Evolutionary conservation across 345 rosid species (phyloP).

Genomic region (Citrus trifoliata): DNA sequence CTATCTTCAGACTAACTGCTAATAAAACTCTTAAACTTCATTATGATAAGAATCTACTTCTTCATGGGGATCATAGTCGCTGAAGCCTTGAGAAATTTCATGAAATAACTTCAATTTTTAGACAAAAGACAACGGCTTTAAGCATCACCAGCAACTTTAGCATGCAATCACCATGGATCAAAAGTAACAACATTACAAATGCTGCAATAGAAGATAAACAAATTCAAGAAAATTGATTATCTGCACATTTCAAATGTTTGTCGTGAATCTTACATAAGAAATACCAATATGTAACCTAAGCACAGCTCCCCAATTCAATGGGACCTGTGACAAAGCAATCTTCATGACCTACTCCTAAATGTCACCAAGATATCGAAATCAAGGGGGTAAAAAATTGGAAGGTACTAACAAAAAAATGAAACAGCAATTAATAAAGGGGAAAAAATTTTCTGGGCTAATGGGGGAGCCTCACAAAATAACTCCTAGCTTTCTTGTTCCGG

Average conservation of each 20-base stretch:
- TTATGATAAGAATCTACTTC: neutral
- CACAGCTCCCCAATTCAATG: constrained; percentile 37
- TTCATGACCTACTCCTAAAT: constrained; percentile 46
- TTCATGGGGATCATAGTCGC: neutral
- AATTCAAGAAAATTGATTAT: constrained; percentile 24
- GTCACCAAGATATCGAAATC: constrained; percentile 28
- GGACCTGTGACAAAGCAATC: constrained; percentile 48
- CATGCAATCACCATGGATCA: too few relatives aligned
- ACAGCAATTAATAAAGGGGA: constrained; percentile 9
- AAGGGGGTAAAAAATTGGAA: constrained; percentile 11
- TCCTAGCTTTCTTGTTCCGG: constrained; percentile 33
- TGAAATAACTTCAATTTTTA: neutral
- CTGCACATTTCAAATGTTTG: constrained; percentile 53
- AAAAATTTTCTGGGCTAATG: constrained; percentile 17
- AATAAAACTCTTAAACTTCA: neutral
- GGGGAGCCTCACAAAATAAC: constrained; percentile 23
- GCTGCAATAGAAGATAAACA: neutral
- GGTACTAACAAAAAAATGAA: constrained; percentile 28
- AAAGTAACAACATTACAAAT: neutral
- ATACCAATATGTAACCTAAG: constrained; percentile 34
- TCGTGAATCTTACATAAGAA: constrained; percentile 38
- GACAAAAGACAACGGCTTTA: neutral
- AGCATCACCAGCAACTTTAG: neutral
- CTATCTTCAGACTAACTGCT: constrained; percentile 1
- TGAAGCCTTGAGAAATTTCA: neutral